A percentile compares a stretch with the other conserved stretches of the same genome.
Conservation (phyloP, 2,329 filamentous ascomycete species). For the Clarireedia sp. region DNA sequence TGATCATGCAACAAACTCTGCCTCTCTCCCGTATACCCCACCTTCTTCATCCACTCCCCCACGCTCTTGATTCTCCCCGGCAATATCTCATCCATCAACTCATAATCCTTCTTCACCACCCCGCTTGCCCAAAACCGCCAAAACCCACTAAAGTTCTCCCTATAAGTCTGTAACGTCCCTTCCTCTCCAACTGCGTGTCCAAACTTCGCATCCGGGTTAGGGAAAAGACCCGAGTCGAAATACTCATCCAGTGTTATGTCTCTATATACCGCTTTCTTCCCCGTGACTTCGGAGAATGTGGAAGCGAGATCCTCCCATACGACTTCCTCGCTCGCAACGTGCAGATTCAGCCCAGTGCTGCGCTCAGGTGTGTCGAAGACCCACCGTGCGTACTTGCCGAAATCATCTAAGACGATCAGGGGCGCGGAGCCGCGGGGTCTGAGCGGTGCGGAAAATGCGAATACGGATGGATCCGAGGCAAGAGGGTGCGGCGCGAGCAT, state of each 20-base stretch:
- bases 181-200: constrained; percentile 14
- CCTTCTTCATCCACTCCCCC: constrained; percentile 20
- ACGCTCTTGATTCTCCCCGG: constrained; percentile 18
- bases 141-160: constrained; percentile 21
- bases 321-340: constrained; percentile 21
- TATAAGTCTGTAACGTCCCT: constrained; percentile 13
- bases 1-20: constrained; percentile 16
- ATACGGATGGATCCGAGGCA: constrained; percentile 8
- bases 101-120: constrained; percentile 16
- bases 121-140: constrained; percentile 20
- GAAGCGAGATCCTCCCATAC: constrained; percentile 15
- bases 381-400: constrained; percentile 24
- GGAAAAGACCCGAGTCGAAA: constrained; percentile 12
- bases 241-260: constrained; percentile 18
- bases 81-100: constrained; percentile 19
- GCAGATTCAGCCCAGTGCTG: constrained; percentile 21
- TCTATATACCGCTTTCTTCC: constrained; percentile 14
- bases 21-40: constrained; percentile 14
- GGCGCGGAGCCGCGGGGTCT: constrained; percentile 12
- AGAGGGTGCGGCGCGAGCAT: constrained; percentile 14
- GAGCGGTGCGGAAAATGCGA: constrained; percentile 16
- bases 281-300: constrained; percentile 16
- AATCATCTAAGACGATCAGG: constrained; percentile 23
- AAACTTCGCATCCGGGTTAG: constrained; percentile 15
- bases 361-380: constrained; percentile 21